Conservation (phyloP, 2,329 filamentous ascomycete genomes). For the Botrytis pseudocinerea region DNA sequence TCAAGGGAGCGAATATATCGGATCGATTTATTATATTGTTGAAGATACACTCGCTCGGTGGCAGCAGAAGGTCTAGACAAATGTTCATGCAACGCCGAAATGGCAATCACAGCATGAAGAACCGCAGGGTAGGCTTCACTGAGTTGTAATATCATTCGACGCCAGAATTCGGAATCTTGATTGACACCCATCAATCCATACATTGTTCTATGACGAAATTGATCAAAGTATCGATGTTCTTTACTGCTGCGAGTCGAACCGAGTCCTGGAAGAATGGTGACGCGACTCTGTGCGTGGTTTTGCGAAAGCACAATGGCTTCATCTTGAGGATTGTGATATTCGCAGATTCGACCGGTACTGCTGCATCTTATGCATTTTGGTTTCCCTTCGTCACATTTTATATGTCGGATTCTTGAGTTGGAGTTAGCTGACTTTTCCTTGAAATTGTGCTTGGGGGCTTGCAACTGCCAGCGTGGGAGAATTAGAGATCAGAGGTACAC, state of each 20-base stretch:
- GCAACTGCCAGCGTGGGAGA: constrained; percentile 31
- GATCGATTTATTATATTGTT: constrained; percentile 25
- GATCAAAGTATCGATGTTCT: constrained; percentile 29
- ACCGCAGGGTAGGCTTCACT: constrained; percentile 27
- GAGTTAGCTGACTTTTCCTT: not conserved
- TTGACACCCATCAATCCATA: constrained; percentile 25
- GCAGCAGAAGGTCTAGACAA: not conserved
- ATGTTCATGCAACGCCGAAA: constrained; percentile 26
- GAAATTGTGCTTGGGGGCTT: not conserved
- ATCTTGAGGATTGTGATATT: constrained; percentile 22
- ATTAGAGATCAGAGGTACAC: constrained; percentile 72
- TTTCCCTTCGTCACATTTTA: constrained; percentile 32
- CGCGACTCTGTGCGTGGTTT: constrained; percentile 14
- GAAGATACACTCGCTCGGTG: not conserved
- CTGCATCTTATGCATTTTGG: constrained; percentile 29
- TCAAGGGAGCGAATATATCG: constrained; percentile 17
- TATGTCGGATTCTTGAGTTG: constrained; percentile 22
- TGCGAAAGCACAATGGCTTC: not conserved
- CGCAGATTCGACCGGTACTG: constrained; percentile 25
- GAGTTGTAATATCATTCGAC: constrained; percentile 24
- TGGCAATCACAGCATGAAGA: constrained; percentile 27
- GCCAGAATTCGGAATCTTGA: constrained; percentile 29
- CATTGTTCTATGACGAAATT: constrained; percentile 25
- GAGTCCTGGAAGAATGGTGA: not conserved
- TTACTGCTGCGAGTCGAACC: constrained; percentile 21